Evolutionary conservation across 148 eudicot genomes (phyloP), one percentile per base, ranked within the genome.

Genomic region (Fagopyrum homotropicum): DNA sequence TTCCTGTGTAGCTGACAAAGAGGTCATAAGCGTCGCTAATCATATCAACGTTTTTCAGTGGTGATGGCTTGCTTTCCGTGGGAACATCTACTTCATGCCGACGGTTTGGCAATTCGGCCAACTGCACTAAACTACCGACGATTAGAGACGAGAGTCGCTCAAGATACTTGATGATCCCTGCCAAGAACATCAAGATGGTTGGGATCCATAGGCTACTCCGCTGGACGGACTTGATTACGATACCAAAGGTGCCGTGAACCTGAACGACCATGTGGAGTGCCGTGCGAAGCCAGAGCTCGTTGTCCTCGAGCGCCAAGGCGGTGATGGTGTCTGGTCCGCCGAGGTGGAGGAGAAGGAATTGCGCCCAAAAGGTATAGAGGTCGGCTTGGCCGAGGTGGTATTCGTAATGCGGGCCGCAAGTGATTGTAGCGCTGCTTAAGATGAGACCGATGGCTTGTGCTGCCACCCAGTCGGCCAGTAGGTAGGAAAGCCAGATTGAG

Each of bases 1-100:
- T 70, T 9, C 89, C 83, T 54, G 75, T 89, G 77, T 84, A 82
- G n/a, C 74, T 80, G 8, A 77, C 7, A 29, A 81, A 87, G 59
- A 77, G 79, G 22, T 44, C 5, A 60, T 78, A 72, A 47, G 86
- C 90, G 16, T 77, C 46, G 4, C 72, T 72, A 57, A 86, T 64
- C 74, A 84, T 77, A n/a, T 79, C 74, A n/a, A 78, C 46, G 51
- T 83, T 81, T 15, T 68, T 12, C 30, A 82, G 79, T 15, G 11
- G 11, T 4, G 44, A 4, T 0, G 0, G 6, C 12, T 11, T 43
- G 9, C 11, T 46, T 43, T 44, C 5, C 56, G 3, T 2, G 1
- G 15, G 40, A 26, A 4, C 44, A 6, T 61, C 6, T 2, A 9
- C 2, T 26, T 0, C 8, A 26, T 40, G n/a, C 16, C 56, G 16